Evolutionary conservation across 2,329 filamentous ascomycete genomes (phyloP), one percentile per base, ranked within the genome.

Genomic region (Nigrospora osmanthi): DNA sequence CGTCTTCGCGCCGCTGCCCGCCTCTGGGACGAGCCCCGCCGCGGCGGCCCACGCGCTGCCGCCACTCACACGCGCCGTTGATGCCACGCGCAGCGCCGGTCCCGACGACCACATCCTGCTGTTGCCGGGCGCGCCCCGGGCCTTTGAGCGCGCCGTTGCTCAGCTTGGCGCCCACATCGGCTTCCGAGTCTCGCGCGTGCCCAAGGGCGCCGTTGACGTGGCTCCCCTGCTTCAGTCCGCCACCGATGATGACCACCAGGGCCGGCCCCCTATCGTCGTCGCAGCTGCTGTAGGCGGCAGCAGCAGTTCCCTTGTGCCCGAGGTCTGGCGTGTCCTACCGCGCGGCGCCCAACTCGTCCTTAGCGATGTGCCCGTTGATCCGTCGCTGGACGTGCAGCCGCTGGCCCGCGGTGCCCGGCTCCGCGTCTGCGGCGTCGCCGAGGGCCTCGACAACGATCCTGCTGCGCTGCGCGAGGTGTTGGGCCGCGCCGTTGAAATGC

Each of bases 321-420:
- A 45, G 11, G 31, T 41, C 11, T 45, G 43, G 43, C 30, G 16
- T 4, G 37, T 32, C 17, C 35, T 40, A 28, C 43, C 43, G 17
- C 28, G 19, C 10, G 14, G 33, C n/a, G 40, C 43, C 32, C 33
- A 40, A 11, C 19, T 45, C 38, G 43, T 45, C 38, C 32, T 45
- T 15, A 41, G 36, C 23, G 37, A 41, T 45, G 32, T 41, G 6
- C 15, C 37, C n/a, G 11, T 35, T 9, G 37, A 45, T 28, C 16
- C 15, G n/a, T 38, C 30, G 32, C 38, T 45, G 16, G 43, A 45
- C 38, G 9, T 41, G 37, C 38, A 19, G 32, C 43, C 43, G 17
- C 30, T 45, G n/a, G 37, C 32, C 3, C 17, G 43, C 15, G 38
- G 37, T 17, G 43, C 35, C 19, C 16, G 28, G 4, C 38, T 36